A percentile compares a stretch with the other conserved stretches of the same genome.
These are phyloP conservation scores for Metarhizium anisopliae DNA, from an alignment of 2,329 filamentous ascomycete species.

Conservation along the genomic window DNA sequence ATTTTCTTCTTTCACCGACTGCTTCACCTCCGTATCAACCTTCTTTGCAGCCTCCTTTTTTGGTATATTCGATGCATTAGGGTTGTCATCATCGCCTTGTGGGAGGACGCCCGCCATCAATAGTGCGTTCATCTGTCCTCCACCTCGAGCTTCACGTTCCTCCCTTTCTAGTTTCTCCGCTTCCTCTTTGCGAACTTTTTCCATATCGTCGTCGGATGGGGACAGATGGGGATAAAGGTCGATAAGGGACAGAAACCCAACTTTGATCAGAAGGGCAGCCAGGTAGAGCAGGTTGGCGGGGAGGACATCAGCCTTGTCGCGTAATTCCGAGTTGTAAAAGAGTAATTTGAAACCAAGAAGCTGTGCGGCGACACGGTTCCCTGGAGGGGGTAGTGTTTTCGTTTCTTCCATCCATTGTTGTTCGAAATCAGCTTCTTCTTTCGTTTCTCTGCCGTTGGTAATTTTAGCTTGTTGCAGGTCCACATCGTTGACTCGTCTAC, in stretches of 20 bases:
- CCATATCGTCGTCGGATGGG: conserved; percentile 77
- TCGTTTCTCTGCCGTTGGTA: conserved; percentile 25
- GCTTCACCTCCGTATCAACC: conserved; percentile 43
- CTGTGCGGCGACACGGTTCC: conserved; percentile 88
- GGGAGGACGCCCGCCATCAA: conserved; percentile 78
- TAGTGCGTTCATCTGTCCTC: conserved; percentile 70
- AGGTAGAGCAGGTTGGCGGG: conserved; percentile 91
- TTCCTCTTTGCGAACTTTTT: conserved; percentile 58
- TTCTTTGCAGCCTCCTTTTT: conserved; percentile 45
- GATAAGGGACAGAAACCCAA: conserved; percentile 86
- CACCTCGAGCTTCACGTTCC: conserved; percentile 62
- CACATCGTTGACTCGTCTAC: conserved; percentile 53
- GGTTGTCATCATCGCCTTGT: conserved; percentile 59
- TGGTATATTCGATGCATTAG: conserved; percentile 26
- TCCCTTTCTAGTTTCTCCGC: conserved; percentile 70
- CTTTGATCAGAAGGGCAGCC: conserved; percentile 86
- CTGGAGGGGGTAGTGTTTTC: conserved; percentile 70
- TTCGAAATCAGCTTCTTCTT: conserved; percentile 46
- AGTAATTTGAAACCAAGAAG: conserved; percentile 93
- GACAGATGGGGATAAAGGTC: conserved; percentile 91
- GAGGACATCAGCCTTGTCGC: conserved; percentile 66
- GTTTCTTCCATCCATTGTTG: conserved; percentile 73
- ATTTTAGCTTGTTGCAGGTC: conserved; percentile 39
- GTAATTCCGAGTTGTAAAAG: conserved; percentile 78
- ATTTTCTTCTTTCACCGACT: conserved; percentile 27